Conservation (phyloP, 2,329 filamentous ascomycete genomes). For the Fusarium armeniacum region DNA sequence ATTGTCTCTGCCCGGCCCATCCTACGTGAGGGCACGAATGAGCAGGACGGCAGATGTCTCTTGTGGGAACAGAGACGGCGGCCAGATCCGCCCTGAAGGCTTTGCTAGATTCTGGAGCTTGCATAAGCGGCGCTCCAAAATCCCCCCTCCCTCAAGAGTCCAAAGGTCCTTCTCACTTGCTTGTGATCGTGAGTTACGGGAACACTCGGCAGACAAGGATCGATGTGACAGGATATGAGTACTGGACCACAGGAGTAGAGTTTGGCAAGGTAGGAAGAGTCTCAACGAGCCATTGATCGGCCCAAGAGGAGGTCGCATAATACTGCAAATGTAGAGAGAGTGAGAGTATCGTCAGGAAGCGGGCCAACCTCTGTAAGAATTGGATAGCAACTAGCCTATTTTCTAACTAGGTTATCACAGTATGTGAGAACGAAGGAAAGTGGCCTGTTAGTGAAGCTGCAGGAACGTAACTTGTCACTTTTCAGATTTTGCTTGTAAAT, state of each 20-base stretch:
- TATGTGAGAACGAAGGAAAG: conserved; percentile 20
- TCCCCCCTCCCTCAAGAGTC: conserved; percentile 19
- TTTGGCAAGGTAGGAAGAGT: conserved; percentile 37
- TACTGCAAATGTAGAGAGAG: not conserved
- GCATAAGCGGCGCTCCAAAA: conserved; percentile 51
- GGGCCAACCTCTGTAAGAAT: conserved; percentile 31
- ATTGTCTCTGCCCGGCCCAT: conserved; percentile 36
- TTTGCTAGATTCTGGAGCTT: conserved; percentile 47
- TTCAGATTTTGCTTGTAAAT: conserved; percentile 28
- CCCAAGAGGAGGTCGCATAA: conserved; percentile 37
- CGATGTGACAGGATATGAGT: conserved; percentile 23
- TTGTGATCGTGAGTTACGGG: conserved; percentile 35
- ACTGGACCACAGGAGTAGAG: conserved; percentile 18
- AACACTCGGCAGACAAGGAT: conserved; percentile 30
- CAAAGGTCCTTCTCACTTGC: conserved; percentile 16
- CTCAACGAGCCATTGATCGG: conserved; percentile 33
- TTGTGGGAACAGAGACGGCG: conserved; percentile 42
- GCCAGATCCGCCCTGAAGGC: conserved; percentile 40
- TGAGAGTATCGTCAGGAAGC: conserved; percentile 17
- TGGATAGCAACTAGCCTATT: conserved; percentile 21
- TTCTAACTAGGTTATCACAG: conserved; percentile 23
- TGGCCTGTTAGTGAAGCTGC: conserved; percentile 33
- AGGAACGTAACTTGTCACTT: conserved; percentile 46
- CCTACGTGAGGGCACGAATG: conserved; percentile 45
- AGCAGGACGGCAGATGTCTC: conserved; percentile 37